These are phyloP conservation scores for Przewalskia tangutica DNA, from an alignment of 257 asterid genomes.

Conservation along the genomic window DNA sequence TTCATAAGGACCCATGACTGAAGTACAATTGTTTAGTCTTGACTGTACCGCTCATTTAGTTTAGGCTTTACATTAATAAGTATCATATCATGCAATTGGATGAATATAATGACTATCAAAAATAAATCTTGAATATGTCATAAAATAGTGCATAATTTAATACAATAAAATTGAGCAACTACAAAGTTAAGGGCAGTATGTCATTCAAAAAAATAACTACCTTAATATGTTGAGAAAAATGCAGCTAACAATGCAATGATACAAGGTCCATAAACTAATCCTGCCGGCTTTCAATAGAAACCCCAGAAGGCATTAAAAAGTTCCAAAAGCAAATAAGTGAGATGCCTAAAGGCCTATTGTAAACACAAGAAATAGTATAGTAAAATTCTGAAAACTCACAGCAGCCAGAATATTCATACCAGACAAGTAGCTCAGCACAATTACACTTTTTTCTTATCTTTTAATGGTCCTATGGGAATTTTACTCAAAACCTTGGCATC, in stretches of 20 bases:
- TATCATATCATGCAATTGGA: too few relatives aligned
- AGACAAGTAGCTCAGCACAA: neutral
- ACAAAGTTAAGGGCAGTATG: too few relatives aligned
- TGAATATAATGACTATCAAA: too few relatives aligned
- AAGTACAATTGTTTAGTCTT: too few relatives aligned
- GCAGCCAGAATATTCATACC: neutral
- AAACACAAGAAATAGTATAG: neutral
- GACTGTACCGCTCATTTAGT: too few relatives aligned
- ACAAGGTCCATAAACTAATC: neutral
- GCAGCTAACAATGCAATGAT: neutral
- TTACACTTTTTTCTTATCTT: constrained; percentile 47
- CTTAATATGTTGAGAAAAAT: neutral
- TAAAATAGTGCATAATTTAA: too few relatives aligned
- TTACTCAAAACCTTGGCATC: constrained; percentile 61
- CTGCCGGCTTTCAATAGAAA: neutral
- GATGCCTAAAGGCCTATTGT: neutral
- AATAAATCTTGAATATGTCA: too few relatives aligned
- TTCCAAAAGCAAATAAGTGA: neutral
- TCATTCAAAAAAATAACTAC: too few relatives aligned
- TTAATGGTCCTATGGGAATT: constrained; percentile 49
- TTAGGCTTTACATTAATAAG: too few relatives aligned
- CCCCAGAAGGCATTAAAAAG: neutral
- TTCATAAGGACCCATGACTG: too few relatives aligned
- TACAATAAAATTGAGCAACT: too few relatives aligned
- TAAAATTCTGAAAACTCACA: neutral